Evolutionary conservation across 352 stramenopile genomes (phyloP).

Genomic region (Pythium sukuiense): DNA sequence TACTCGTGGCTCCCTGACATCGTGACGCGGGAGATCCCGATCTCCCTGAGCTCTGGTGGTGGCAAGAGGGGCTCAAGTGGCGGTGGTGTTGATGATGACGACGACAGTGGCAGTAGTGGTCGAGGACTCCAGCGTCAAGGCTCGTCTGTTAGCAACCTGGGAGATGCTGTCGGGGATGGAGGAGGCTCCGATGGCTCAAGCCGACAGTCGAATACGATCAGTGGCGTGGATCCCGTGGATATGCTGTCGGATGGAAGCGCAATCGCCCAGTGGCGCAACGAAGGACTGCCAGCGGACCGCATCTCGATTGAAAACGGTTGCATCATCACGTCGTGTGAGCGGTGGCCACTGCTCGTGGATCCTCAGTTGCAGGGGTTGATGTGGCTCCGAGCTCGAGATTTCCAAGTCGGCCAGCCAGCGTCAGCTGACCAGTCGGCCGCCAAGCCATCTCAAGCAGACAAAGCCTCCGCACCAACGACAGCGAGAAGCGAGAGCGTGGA

Average conservation of each 20-base stretch:
- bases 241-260: slow-evolving; percentile 85
- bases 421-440: neutral
- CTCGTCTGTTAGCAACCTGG: slow-evolving; percentile 3
- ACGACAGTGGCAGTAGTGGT: neutral
- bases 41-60: slow-evolving; percentile 32
- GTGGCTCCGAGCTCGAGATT: slow-evolving; percentile 76
- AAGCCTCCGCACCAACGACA: neutral
- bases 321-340: slow-evolving; percentile 87
- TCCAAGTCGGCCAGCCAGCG: slow-evolving; percentile 25
- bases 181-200: neutral
- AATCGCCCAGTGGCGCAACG: slow-evolving; percentile 91
- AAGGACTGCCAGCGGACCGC: slow-evolving; percentile 86
- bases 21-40: slow-evolving; percentile 83
- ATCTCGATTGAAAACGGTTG: slow-evolving; percentile 93
- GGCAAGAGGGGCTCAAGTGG: neutral
- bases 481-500: neutral
- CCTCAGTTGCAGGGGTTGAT: slow-evolving; percentile 89
- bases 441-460: neutral
- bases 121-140: slow-evolving; percentile 17
- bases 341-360: slow-evolving; percentile 91
- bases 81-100: slow-evolving; percentile 6
- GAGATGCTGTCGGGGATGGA: slow-evolving; percentile 4
- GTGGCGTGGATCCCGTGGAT: slow-evolving; percentile 76
- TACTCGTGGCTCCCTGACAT: slow-evolving; percentile 89
- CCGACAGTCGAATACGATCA: neutral